Percentiles rank a stretch among this genome's conserved stretches.
phyloP scores from a whole-genome alignment of 164 flowering plant species.

The Stephania japonica region DNA sequence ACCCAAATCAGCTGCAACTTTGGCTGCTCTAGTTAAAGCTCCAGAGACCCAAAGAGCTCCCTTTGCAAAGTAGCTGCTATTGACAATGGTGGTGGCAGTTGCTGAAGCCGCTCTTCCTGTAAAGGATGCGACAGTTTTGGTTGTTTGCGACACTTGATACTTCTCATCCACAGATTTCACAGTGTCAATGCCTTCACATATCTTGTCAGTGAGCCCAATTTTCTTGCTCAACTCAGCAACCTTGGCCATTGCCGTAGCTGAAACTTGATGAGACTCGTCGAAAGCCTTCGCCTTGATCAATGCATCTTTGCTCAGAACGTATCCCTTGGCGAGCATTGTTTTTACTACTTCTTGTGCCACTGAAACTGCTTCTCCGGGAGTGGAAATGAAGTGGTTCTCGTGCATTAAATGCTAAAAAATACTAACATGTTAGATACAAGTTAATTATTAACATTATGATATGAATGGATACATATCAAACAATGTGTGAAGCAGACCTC shows the following conservation, averaged over 20 bases:
- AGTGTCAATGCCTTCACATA: constrained; percentile 58
- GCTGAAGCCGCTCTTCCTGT: constrained; percentile 61
- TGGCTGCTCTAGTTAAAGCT: constrained; percentile 59
- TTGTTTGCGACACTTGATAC: constrained; percentile 48
- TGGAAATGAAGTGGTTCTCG: constrained; percentile 24
- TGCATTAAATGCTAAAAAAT: constrained; percentile 26
- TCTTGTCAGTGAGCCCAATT: constrained; percentile 60
- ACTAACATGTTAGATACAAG: not conserved
- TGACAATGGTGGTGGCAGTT: constrained; percentile 59
- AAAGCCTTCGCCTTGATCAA: constrained; percentile 71
- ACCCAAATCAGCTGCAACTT: constrained; percentile 71
- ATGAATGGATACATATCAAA: too few species aligned
- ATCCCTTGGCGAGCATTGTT: constrained; percentile 78
- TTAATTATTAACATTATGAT: not conserved
- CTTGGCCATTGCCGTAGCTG: constrained; percentile 67
- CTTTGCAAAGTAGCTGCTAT: constrained; percentile 70
- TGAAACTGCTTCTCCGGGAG: constrained; percentile 72
- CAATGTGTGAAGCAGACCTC: too few species aligned
- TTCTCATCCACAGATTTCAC: constrained; percentile 53
- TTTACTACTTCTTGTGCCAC: constrained; percentile 77
- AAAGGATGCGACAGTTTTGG: constrained; percentile 49
- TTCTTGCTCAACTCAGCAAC: constrained; percentile 59
- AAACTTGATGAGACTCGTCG: constrained; percentile 62
- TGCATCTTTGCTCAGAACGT: constrained; percentile 71
- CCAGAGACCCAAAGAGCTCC: constrained; percentile 84